A percentile compares a stretch with the other conserved stretches of the same genome.
These are phyloP conservation scores for Naegleria lovaniensis DNA, from an alignment of 208 protist genomes.

Conservation along the genomic window DNA sequence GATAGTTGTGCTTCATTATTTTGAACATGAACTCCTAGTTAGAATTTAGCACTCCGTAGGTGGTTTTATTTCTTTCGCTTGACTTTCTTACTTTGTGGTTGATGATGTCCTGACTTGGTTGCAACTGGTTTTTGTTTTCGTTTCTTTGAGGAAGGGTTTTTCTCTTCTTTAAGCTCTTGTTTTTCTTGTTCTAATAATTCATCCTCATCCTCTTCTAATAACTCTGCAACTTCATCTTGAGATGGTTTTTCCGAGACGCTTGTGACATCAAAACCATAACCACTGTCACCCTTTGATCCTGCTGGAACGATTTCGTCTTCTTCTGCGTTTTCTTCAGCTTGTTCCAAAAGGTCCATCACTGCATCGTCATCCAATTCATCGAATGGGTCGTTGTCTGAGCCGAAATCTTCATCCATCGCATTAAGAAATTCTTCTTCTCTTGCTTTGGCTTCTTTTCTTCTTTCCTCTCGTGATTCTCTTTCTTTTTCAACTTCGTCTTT, in stretches of 20 bases:
- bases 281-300: not conserved
- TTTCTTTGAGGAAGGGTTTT: not conserved
- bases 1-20: no score
- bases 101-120: no score
- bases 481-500: not conserved
- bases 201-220: not conserved
- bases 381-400: not conserved
- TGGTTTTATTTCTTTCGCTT: not conserved
- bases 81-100: not conserved
- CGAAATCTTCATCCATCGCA: not conserved
- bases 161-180: not conserved
- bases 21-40: no score
- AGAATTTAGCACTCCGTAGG: no score
- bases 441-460: not conserved
- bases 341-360: not conserved
- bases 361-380: not conserved
- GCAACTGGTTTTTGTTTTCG: not conserved
- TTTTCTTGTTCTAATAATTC: not conserved
- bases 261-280: not conserved
- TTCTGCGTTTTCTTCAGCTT: not conserved
- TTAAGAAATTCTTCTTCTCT: not conserved
- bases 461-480: not conserved
- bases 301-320: not conserved
- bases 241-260: not conserved
- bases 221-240: not conserved